Conservation (phyloP, 495 filamentous ascomycete species). For the Penicillium herquei region DNA sequence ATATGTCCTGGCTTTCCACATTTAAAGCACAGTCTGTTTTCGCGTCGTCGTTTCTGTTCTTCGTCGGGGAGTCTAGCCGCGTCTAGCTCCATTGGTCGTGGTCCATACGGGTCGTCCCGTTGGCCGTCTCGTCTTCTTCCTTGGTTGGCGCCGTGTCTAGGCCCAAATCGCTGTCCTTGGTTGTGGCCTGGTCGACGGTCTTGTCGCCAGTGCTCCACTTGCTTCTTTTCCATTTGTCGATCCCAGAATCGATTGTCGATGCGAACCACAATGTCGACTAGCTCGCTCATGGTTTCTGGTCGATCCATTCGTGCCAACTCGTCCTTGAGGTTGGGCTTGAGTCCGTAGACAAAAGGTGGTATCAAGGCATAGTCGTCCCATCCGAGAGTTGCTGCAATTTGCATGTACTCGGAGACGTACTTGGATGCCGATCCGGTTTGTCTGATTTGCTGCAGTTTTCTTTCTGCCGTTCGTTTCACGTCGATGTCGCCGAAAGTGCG, state of each 20-base stretch:
- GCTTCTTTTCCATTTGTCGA: not conserved
- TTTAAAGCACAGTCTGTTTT: not conserved
- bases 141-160: no score
- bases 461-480: not conserved
- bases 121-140: not conserved
- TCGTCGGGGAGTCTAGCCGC: not conserved
- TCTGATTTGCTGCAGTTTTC: not conserved
- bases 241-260: not conserved
- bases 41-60: not conserved
- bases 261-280: not conserved
- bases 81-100: conserved; percentile 2
- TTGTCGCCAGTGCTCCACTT: no score
- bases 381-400: not conserved
- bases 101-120: not conserved
- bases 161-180: no score
- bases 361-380: not conserved
- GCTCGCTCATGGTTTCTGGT: not conserved
- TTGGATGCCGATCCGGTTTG: not conserved
- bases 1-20: not conserved
- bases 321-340: not conserved
- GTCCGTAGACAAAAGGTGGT: not conserved
- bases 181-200: no score
- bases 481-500: not conserved
- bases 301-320: not conserved
- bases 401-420: not conserved